Evolutionary conservation across 768 basidiomycete genomes (phyloP).

Genomic region (Suillus luteus): DNA sequence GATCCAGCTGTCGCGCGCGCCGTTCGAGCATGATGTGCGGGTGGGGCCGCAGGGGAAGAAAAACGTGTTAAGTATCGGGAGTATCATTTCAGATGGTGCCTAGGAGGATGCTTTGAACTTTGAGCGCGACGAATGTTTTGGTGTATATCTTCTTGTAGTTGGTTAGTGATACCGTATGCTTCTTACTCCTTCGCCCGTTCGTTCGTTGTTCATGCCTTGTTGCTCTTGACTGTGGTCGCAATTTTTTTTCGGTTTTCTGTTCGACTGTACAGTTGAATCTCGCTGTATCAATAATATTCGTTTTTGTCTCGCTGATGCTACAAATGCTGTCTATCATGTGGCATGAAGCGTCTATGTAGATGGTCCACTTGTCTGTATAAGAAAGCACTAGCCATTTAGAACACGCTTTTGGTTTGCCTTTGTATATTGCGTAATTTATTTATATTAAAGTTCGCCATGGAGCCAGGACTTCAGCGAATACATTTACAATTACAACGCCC

Average conservation of each 20-base stretch:
- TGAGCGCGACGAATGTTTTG: not conserved
- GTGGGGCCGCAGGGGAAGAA: conserved; percentile 46
- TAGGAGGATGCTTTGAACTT: not conserved
- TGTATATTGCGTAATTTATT: no score
- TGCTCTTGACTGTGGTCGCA: not conserved
- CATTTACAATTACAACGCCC: conserved; percentile 34
- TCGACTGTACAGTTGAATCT: not conserved
- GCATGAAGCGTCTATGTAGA: not conserved
- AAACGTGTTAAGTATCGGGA: conserved; percentile 69
- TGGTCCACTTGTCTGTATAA: not conserved
- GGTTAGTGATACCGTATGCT: not conserved
- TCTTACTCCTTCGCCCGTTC: not conserved
- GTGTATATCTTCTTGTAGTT: conserved; percentile 4
- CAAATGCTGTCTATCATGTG: not conserved
- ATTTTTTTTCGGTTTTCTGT: not conserved
- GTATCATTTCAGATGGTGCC: conserved; percentile 61
- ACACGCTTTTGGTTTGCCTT: not conserved
- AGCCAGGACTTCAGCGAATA: not conserved
- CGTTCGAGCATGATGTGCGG: conserved; percentile 32
- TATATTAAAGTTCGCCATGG: no score
- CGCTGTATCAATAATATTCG: conserved; percentile 1
- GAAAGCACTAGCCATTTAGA: not conserved
- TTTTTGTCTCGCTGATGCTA: not conserved
- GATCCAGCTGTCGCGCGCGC: conserved; percentile 34
- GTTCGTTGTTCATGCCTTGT: not conserved